Conservation (phyloP, 306 rosid genomes). For the Hippophae rhamnoides region DNA sequence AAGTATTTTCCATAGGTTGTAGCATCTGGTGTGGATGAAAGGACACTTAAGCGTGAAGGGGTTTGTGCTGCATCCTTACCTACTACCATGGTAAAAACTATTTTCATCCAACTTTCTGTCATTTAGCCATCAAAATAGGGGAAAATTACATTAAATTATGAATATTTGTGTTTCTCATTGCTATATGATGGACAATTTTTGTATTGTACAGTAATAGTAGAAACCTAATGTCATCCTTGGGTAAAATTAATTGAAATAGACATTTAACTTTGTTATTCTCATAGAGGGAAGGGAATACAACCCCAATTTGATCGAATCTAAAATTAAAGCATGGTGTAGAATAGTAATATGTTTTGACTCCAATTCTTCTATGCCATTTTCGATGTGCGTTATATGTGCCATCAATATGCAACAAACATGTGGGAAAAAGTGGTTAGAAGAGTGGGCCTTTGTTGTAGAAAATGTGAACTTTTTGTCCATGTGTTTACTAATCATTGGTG, state of each 20-base stretch:
- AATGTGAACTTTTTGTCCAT: too few relatives aligned
- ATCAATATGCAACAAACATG: neutral
- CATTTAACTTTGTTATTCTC: conserved; percentile 5
- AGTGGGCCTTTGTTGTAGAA: too few relatives aligned
- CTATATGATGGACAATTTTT: conserved; percentile 6
- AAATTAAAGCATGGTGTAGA: conserved; percentile 7
- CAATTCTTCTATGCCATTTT: too few relatives aligned
- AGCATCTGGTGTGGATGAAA: conserved; percentile 93
- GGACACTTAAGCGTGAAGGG: conserved; percentile 97
- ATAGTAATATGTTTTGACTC: neutral
- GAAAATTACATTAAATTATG: neutral
- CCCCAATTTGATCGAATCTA: conserved; percentile 11
- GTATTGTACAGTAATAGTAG: neutral
- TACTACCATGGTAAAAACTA: conserved; percentile 71
- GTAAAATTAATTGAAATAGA: neutral
- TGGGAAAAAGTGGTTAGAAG: too few relatives aligned
- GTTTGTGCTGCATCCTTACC: conserved; percentile 99
- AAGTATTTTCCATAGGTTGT: conserved; percentile 55
- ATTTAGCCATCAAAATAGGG: conserved; percentile 5
- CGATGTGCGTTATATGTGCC: neutral
- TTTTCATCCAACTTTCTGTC: conserved; percentile 5
- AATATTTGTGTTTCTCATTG: conserved; percentile 7
- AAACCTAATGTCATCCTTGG: neutral
- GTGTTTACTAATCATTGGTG: too few relatives aligned
- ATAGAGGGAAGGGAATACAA: conserved; percentile 4